Base-by-base conservation (phyloP, 2,329 filamentous ascomycete genomes). In the Aspergillus uvarum region DNA sequence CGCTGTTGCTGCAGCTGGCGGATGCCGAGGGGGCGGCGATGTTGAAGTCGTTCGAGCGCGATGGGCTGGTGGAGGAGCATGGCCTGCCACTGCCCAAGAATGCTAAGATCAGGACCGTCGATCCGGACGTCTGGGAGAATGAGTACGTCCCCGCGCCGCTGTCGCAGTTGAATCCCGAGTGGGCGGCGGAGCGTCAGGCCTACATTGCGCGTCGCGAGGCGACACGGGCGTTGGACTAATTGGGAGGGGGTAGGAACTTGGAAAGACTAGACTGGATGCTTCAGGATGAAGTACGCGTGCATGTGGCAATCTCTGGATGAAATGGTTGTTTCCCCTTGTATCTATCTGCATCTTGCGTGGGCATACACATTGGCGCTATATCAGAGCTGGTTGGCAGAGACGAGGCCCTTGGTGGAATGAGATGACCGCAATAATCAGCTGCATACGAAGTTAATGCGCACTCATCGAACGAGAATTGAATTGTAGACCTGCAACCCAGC, bases 1-100 rank as follows among this genome's bases (percentile, higher is more conserved):
- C 65, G 14, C 60, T 68, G 29, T 64, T 76, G 61, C 68, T 70
- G 31, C 54, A 61, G 21, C 58, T 59, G 21, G 67, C 68, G 21
- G 59, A 65, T 44, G 38, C 65, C 4, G 42, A 59, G 4, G 53
- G 26, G n/a, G 42, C 26, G n/a, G 53, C 47, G n/a, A 55, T 31
- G 24, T n/a, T 55, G n/a, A 29, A 55, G 26, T 8, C 11, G 19
- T 55, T 55, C 24, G 53, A 55, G 53, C 29, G 32, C 1, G 42
- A 55, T 19, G 53, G 53, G n/a, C 19, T 55, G n/a, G 11, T 16
- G 24, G 26, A 55, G 42, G 42, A 47, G 12, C 5, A 48, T 3
- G 53, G 42, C 24, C 32, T 55, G n/a, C 53, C n/a, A 24, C 53
- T 55, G 12, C 53, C 29, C 22, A 55, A 48, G 5, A 10, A 48